Evolutionary conservation across 2,329 filamentous ascomycete genomes (phyloP), one percentile per base, ranked within the genome.

Genomic region (Cytospora paraplurivora): DNA sequence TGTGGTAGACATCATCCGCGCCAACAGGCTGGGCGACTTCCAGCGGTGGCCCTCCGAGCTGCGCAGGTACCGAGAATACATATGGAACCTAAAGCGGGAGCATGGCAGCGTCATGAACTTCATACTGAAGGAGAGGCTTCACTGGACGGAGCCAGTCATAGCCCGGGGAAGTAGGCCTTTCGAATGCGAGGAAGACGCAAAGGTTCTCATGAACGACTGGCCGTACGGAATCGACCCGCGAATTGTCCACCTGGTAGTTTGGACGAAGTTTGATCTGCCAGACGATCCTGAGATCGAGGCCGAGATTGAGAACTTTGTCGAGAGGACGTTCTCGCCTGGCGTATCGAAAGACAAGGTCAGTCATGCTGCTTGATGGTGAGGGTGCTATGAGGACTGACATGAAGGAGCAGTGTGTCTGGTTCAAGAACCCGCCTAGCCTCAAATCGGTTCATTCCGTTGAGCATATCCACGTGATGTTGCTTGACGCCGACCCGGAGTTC

Each of bases 381-480:
- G 62, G 21, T 49, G 17, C 41, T 33, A 21, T 62, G 44, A 50
- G 44, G 58, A 50, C 66, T 70, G 21, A 70, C 54, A 12, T 35
- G 15, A 3, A 38, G 37, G 55, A 34, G 21, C 60, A 79, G 76
- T 74, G 76, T 49, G 80, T 89, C 41, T 95, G 91, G 91, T 95
- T 95, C 78, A 92, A 91, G 79, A 98, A 98, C 72, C 97, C 93
- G 92, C 84, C 81, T 60, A 85, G 84, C 17, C 78, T 97, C 68
- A 97, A 97, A 79, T 95, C 90, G 32, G 86, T 98, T 34, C 86
- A 92, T 70, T 87, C 90, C 0, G 86, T 98, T 12, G 93, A 97
- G 79, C 94, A 98, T 74, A 95, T 98, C 72, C 94, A 98, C 75
- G 89, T 97, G 72, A 93, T 97, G 92, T 79, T 97, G 60, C 90